Percentiles rank a stretch among this genome's conserved stretches.
phyloP scores from a whole-genome alignment of 2,329 filamentous ascomycete species.

The Tolypocladium inflatum region DNA sequence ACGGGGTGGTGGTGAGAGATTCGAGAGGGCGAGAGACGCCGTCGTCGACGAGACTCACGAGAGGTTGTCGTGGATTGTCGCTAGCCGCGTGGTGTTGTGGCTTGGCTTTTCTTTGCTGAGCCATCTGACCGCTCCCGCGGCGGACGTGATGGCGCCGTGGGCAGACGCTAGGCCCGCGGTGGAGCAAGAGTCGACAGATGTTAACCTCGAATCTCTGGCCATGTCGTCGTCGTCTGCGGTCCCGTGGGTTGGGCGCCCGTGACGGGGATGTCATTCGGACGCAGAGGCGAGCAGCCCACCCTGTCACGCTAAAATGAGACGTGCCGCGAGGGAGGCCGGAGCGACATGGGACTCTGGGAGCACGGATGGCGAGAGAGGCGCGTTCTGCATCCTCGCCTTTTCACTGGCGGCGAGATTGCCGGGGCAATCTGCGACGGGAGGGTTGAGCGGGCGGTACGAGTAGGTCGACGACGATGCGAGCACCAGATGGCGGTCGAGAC shows the following conservation, averaged over 20 bases:
- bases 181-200: constrained; percentile 1
- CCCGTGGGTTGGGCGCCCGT: not conserved
- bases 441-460: not conserved
- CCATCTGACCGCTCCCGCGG: not conserved
- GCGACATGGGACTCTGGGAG: not conserved
- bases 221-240: not conserved
- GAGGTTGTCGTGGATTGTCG: not conserved
- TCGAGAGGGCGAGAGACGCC: not conserved
- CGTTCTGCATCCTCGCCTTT: not conserved
- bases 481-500: not conserved
- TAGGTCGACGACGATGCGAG: not conserved
- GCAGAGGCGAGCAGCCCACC: not conserved
- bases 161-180: not conserved
- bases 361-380: not conserved
- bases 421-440: not conserved
- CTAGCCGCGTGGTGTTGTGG: not conserved
- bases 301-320: not conserved
- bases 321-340: not conserved
- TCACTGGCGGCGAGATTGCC: not conserved
- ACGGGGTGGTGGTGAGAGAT: not conserved
- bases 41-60: not conserved
- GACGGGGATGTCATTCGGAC: constrained; percentile 1
- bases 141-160: constrained; percentile 1
- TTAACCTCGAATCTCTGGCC: not conserved
- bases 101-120: not conserved